Percentiles rank a stretch among this genome's conserved stretches.
These are phyloP conservation scores for Backusella psychrophila DNA, from an alignment of 192 early-diverging fungal genomes.

Conservation along the genomic window DNA sequence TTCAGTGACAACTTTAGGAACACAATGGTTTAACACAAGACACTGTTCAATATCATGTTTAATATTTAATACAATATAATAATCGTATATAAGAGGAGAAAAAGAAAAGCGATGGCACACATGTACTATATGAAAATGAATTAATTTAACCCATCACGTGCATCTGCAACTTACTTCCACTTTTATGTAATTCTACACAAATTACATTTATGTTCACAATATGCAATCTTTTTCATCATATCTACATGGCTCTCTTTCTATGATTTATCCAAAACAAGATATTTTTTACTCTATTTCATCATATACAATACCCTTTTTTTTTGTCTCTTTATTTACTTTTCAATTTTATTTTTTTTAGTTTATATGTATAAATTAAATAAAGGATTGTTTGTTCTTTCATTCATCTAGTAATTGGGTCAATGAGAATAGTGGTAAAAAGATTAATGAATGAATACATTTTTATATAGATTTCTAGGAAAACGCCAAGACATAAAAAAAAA, in stretches of 20 bases:
- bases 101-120: background rate
- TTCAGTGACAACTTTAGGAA: slow-evolving; percentile 2
- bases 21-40: background rate
- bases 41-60: background rate
- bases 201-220: background rate
- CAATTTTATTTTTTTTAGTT: background rate
- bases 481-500: background rate
- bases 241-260: background rate
- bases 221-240: background rate
- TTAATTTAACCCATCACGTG: background rate
- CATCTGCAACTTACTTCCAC: background rate
- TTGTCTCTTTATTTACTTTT: background rate
- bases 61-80: background rate
- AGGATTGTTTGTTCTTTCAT: background rate
- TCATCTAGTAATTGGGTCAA: background rate
- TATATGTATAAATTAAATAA: slow-evolving; percentile 3
- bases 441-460: slow-evolving; percentile 6
- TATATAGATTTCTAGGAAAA: background rate
- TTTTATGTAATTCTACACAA: background rate
- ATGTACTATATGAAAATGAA: background rate
- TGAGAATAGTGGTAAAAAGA: background rate
- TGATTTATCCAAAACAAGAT: slow-evolving; percentile 1
- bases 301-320: background rate
- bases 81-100: background rate
- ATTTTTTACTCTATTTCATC: background rate